A percentile compares a stretch with the other conserved stretches of the same genome.
Evolutionary conservation across 192 early-diverging fungal genomes (phyloP).

Genomic region (Paraglomus brasilianum): DNA sequence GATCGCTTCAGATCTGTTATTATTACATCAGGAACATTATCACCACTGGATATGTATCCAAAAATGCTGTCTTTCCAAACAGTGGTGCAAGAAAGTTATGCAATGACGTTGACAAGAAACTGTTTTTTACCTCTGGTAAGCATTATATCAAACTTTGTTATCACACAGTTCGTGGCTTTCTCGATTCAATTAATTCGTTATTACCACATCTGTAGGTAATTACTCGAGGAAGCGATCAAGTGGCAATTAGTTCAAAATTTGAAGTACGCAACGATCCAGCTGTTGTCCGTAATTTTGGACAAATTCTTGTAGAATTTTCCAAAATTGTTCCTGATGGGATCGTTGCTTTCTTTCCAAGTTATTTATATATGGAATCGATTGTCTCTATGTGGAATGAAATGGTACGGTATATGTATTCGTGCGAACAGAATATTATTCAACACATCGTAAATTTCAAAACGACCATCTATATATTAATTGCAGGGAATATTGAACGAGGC

Average conservation of each 20-base stretch:
- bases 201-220: constrained; percentile 57
- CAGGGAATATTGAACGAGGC: constrained; percentile 91
- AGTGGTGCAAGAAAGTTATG: constrained; percentile 86
- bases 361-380: constrained; percentile 98
- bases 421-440: background rate
- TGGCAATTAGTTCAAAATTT: constrained; percentile 95
- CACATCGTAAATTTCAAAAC: background rate
- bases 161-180: background rate
- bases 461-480: background rate
- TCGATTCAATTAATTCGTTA: background rate
- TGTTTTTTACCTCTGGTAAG: constrained; percentile 94
- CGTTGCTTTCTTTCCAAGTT: constrained; percentile 98
- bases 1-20: constrained; percentile 93
- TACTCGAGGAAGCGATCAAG: constrained; percentile 97
- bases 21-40: constrained; percentile 99
- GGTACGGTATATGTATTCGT: constrained; percentile 45
- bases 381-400: constrained; percentile 98
- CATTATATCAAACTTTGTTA: background rate
- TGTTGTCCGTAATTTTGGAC: constrained; percentile 97
- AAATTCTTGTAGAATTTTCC: constrained; percentile 92
- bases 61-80: constrained; percentile 89
- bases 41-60: constrained; percentile 98
- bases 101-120: constrained; percentile 91
- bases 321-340: constrained; percentile 95
- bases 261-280: constrained; percentile 99